Conservation (phyloP, 495 filamentous ascomycete species). For the Glarea lozoyensis region DNA sequence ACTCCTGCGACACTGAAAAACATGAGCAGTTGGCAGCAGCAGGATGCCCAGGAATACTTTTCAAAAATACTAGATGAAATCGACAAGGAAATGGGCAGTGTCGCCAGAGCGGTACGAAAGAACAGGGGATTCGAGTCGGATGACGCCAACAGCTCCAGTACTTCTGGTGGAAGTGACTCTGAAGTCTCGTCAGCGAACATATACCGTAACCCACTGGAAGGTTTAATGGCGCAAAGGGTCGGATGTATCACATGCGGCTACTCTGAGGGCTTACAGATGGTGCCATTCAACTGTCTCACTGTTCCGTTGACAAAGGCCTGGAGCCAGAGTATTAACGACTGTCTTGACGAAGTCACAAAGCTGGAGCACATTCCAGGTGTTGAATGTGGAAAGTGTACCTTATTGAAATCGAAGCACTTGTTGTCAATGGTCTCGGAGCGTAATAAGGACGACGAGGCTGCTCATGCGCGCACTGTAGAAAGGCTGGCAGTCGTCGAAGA, state of each 20-base stretch:
- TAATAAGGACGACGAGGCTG: constrained; percentile 6
- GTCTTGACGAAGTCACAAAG: constrained; percentile 75
- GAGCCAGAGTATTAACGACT: constrained; percentile 60
- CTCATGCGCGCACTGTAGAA: constrained; percentile 20
- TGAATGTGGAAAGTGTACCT: constrained; percentile 85
- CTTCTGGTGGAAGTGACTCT: constrained; percentile 2
- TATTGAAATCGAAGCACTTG: constrained; percentile 38
- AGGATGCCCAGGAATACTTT: constrained; percentile 97
- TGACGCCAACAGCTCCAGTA: constrained; percentile 17
- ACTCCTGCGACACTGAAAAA: constrained; percentile 68
- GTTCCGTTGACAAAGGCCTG: constrained; percentile 56
- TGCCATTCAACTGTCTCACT: constrained; percentile 90
- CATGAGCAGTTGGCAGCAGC: constrained; percentile 91
- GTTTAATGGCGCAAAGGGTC: constrained; percentile 80
- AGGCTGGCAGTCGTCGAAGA: constrained; percentile 53
- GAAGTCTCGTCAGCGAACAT: too few species aligned
- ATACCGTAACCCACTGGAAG: constrained; percentile 63
- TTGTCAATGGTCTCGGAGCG: constrained; percentile 30
- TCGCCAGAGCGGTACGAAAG: constrained; percentile 5
- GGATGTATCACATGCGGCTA: constrained; percentile 80
- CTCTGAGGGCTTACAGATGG: constrained; percentile 77
- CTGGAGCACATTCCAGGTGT: constrained; percentile 81
- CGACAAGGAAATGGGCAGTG: constrained; percentile 57
- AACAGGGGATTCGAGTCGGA: constrained; percentile 26
- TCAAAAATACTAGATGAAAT: constrained; percentile 82